Conservation (phyloP, 1,284 basidiomycete species). For the Apiotrichum mycotoxinovorans region DNA sequence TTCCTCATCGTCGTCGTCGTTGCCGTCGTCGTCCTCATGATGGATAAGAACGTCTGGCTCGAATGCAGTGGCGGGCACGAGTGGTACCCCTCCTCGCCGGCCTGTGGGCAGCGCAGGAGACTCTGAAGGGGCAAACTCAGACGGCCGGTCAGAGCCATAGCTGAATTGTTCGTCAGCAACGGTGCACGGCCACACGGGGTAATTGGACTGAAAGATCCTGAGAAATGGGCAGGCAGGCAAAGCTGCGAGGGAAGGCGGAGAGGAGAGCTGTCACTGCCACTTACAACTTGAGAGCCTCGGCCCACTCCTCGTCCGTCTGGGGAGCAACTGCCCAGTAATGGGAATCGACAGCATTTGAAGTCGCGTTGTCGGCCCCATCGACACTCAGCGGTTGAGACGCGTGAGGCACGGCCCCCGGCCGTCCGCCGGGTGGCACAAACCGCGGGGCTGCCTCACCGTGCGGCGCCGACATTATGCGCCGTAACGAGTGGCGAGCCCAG, state of each 20-base stretch:
- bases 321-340: constrained; percentile 11
- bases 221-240: background rate
- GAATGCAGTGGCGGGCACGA: too few relatives aligned
- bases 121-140: background rate
- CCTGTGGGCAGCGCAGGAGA: background rate
- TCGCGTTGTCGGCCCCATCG: background rate
- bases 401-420: background rate
- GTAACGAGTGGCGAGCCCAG: too few relatives aligned
- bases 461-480: too few relatives aligned
- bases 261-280: too few relatives aligned
- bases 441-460: too few relatives aligned
- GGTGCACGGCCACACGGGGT: background rate
- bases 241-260: too few relatives aligned
- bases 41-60: too few relatives aligned
- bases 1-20: too few relatives aligned
- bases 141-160: constrained; percentile 8
- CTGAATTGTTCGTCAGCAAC: background rate
- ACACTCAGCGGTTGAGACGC: background rate
- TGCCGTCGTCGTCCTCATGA: background rate
- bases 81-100: background rate
- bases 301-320: constrained; percentile 24
- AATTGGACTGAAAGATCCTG: background rate
- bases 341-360: background rate
- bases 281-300: constrained; percentile 18
- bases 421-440: too few relatives aligned